These are phyloP conservation scores for Datisca glomerata DNA, from an alignment of 306 rosid species.

Conservation along the genomic window DNA sequence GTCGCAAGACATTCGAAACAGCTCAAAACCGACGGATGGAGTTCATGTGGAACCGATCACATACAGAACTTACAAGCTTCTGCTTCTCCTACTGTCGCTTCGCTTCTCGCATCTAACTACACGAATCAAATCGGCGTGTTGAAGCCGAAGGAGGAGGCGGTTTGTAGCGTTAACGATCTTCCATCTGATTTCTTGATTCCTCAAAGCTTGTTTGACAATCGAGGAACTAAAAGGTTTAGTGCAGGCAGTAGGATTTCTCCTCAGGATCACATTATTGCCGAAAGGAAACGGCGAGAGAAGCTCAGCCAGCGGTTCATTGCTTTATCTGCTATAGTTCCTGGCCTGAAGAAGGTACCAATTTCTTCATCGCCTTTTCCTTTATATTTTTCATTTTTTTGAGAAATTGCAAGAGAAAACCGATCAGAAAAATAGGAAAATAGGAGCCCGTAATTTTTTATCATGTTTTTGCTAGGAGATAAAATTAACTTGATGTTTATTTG, in stretches of 20 bases:
- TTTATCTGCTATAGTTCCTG: conserved; percentile 87
- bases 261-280: conserved; percentile 80
- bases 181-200: conserved; percentile 35
- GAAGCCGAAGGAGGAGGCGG: conserved; percentile 59
- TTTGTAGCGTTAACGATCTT: conserved; percentile 11
- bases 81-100: conserved; percentile 33
- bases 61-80: conserved; percentile 23
- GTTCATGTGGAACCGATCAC: conserved; percentile 20
- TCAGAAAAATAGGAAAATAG: too few relatives aligned
- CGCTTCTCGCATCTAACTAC: conserved; percentile 35
- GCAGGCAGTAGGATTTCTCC: conserved; percentile 41
- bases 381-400: neutral
- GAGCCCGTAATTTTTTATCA: too few relatives aligned
- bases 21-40: conserved; percentile 37
- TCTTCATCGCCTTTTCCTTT: neutral
- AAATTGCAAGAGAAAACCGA: too few relatives aligned
- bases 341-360: conserved; percentile 63
- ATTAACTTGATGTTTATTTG: too few relatives aligned
- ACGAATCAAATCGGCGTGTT: conserved; percentile 34
- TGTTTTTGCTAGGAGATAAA: too few relatives aligned
- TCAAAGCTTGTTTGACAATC: conserved; percentile 33
- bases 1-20: too few relatives aligned
- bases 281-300: conserved; percentile 81
- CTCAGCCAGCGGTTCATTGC: conserved; percentile 84
- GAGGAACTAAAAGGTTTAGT: conserved; percentile 28